Conservation (phyloP, 306 rosid genomes). For the Vigna unguiculata region DNA sequence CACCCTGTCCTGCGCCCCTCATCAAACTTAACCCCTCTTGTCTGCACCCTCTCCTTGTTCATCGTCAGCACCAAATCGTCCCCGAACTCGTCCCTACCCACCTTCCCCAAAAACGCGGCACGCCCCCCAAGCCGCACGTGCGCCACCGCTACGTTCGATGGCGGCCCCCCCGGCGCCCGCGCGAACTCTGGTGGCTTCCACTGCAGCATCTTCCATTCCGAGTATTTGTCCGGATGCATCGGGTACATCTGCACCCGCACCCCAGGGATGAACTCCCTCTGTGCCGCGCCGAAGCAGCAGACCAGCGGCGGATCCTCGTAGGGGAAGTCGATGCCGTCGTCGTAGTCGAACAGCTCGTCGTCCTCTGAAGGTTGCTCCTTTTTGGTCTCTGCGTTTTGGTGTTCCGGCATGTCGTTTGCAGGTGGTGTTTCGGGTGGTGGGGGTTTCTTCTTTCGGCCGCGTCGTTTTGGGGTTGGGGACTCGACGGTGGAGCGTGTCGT, state of each 20-base stretch:
- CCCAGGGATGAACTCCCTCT: constrained; percentile 80
- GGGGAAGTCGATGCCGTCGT: constrained; percentile 70
- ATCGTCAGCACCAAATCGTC: constrained; percentile 73
- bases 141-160: constrained; percentile 86
- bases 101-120: constrained; percentile 88
- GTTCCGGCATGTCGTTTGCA: constrained; percentile 45
- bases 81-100: constrained; percentile 75
- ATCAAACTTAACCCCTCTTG: constrained; percentile 75
- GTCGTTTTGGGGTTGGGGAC: constrained; percentile 61
- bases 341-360: constrained; percentile 51
- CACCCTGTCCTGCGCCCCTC: constrained; percentile 56
- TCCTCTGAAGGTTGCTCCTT: background rate
- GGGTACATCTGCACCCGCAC: constrained; percentile 78
- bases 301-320: constrained; percentile 78
- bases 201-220: constrained; percentile 95
- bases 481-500: constrained; percentile 45
- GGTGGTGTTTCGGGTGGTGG: constrained; percentile 3
- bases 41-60: constrained; percentile 88
- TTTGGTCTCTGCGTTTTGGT: constrained; percentile 19
- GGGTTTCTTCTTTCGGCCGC: constrained; percentile 65
- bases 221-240: constrained; percentile 83
- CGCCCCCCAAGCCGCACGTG: constrained; percentile 94
- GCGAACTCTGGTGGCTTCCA: constrained; percentile 97
- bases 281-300: constrained; percentile 90
- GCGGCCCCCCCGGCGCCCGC: constrained; percentile 80